A percentile compares a stretch with the other conserved stretches of the same genome.
These are phyloP conservation scores for Casuarina glauca DNA, from an alignment of 306 rosid genomes.

Conservation along the genomic window DNA sequence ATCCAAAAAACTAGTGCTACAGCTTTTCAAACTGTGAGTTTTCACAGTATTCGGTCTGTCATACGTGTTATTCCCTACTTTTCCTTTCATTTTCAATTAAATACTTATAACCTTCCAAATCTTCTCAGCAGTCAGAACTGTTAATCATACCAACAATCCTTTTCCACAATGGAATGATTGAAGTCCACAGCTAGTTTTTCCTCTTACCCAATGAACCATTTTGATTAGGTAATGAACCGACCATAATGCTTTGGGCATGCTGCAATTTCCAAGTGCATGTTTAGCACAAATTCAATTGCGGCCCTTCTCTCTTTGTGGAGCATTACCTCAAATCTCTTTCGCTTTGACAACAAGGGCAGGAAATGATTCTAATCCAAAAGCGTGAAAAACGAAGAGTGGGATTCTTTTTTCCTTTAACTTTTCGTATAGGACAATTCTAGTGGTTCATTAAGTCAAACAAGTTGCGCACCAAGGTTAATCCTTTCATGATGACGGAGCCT, in stretches of 20 bases:
- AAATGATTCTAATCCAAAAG: neutral
- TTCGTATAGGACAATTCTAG: too few relatives aligned
- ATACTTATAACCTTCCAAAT: neutral
- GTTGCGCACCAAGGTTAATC: neutral
- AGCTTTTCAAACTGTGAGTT: neutral
- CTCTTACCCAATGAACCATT: neutral
- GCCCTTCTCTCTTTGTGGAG: neutral
- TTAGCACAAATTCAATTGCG: neutral
- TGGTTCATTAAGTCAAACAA: too few relatives aligned
- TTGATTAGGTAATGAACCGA: neutral
- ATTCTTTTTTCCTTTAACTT: too few relatives aligned
- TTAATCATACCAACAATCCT: slow-evolving; percentile 7
- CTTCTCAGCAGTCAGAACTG: neutral
- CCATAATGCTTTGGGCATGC: neutral
- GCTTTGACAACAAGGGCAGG: neutral
- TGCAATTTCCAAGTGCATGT: neutral
- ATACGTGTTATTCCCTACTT: neutral
- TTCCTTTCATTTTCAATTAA: neutral
- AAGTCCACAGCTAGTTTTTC: neutral
- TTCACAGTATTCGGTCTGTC: neutral
- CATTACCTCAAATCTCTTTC: neutral
- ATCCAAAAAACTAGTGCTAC: neutral
- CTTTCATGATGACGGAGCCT: neutral
- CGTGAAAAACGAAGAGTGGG: too few relatives aligned
- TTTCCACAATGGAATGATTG: neutral